Conservation (phyloP, 768 basidiomycete species). For the Lactifluus pinguis region DNA sequence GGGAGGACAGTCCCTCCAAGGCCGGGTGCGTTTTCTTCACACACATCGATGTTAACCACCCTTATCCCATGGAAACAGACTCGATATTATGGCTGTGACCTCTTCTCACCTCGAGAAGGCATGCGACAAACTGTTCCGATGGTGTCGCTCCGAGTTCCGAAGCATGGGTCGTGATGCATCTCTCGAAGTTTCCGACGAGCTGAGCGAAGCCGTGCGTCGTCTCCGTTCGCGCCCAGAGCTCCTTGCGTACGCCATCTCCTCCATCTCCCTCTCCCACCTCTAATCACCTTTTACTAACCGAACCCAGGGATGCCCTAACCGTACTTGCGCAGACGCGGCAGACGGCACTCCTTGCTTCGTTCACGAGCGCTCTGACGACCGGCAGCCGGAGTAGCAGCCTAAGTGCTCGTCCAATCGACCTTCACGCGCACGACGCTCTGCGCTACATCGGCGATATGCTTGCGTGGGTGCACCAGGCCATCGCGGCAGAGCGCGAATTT, state of each 20-base stretch:
- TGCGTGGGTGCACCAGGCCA: constrained; percentile 95
- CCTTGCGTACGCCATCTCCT: constrained; percentile 43
- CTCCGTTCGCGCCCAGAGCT: constrained; percentile 73
- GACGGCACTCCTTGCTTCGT: constrained; percentile 65
- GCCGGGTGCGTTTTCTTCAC: constrained; percentile 46
- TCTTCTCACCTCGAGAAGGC: constrained; percentile 79
- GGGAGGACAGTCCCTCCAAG: constrained; percentile 68
- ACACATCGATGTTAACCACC: neutral
- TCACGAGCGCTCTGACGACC: constrained; percentile 81
- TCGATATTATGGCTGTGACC: constrained; percentile 84
- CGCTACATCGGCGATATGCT: constrained; percentile 98
- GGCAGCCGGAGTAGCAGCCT: constrained; percentile 28
- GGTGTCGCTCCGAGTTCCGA: constrained; percentile 78
- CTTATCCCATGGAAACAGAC: constrained; percentile 31
- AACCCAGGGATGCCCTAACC: constrained; percentile 58
- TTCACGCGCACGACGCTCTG: constrained; percentile 95
- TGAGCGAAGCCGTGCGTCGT: constrained; percentile 66
- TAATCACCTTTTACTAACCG: neutral
- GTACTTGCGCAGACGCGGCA: constrained; percentile 78
- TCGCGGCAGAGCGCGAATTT: constrained; percentile 92
- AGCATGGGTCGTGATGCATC: constrained; percentile 66
- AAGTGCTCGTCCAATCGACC: constrained; percentile 80
- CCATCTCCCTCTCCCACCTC: neutral
- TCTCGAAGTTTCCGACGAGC: constrained; percentile 53
- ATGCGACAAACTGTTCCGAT: constrained; percentile 82